Conservation (phyloP, 192 early-diverging fungal genomes). For the Podila verticillata region DNA sequence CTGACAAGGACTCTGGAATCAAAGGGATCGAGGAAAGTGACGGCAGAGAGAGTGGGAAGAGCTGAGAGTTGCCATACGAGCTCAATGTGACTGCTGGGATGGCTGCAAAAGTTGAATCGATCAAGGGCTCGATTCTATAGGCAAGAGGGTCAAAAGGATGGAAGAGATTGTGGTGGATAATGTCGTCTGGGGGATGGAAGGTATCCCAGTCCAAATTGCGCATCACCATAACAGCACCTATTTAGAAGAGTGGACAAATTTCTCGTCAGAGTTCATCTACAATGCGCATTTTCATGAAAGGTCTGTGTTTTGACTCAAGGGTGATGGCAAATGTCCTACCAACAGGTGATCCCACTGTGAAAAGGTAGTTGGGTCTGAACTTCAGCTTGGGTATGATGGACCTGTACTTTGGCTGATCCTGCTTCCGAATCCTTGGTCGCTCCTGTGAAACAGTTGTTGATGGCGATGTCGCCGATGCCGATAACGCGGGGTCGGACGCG, state of each 20-base stretch:
- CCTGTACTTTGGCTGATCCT: conserved; percentile 36
- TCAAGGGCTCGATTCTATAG: conserved; percentile 76
- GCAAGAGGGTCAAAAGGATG: conserved; percentile 81
- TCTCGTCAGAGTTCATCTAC: conserved; percentile 3
- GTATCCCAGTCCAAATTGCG: conserved; percentile 62
- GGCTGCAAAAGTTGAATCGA: conserved; percentile 59
- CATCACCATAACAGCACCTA: conserved; percentile 72
- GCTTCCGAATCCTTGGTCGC: conserved; percentile 18
- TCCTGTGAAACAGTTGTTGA: background rate
- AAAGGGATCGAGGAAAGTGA: conserved; percentile 30
- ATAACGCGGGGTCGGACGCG: background rate
- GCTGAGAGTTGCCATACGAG: conserved; percentile 23
- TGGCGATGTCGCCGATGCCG: background rate
- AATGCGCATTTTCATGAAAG: conserved; percentile 41
- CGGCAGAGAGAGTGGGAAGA: conserved; percentile 35
- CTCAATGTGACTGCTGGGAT: conserved; percentile 57
- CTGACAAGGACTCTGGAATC: conserved; percentile 30
- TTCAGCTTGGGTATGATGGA: conserved; percentile 39
- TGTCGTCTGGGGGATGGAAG: conserved; percentile 62
- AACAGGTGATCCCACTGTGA: conserved; percentile 60
- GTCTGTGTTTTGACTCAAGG: conserved; percentile 11
- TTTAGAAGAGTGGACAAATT: background rate
- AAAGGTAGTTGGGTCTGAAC: conserved; percentile 61
- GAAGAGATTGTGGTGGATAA: conserved; percentile 76
- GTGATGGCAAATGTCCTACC: conserved; percentile 42